Percentiles rank a stretch among this genome's conserved stretches.
phyloP scores from a whole-genome alignment of 1,284 basidiomycete genomes.

The Xanthoconium separans region DNA sequence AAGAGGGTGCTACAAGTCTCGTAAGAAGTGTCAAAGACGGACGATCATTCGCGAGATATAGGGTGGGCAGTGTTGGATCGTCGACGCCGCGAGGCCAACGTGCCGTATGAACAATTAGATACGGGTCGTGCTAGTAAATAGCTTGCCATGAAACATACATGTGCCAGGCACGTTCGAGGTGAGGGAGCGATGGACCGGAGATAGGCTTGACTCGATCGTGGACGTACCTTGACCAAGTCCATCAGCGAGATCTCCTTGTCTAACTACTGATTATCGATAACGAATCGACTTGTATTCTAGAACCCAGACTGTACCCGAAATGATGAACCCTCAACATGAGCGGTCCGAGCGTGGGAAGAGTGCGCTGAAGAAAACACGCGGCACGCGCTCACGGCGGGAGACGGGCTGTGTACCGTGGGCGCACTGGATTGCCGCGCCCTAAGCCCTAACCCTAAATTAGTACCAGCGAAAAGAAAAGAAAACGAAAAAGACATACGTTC shows the following conservation, averaged over 20 bases:
- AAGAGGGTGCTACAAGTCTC: conserved; percentile 5
- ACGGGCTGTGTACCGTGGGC: conserved; percentile 16
- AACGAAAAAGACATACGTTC: too few relatives aligned
- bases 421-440: conserved; percentile 12
- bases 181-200: conserved; percentile 1
- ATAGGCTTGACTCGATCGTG: not conserved
- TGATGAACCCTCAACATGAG: not conserved
- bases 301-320: not conserved
- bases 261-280: conserved; percentile 16
- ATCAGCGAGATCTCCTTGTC: not conserved
- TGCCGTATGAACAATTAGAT: not conserved
- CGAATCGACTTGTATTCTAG: conserved; percentile 5
- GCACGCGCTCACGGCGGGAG: conserved; percentile 17
- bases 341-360: conserved; percentile 9
- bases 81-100: conserved; percentile 12
- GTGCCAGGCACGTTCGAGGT: conserved; percentile 14
- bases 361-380: conserved; percentile 27
- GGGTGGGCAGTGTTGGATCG: conserved; percentile 12
- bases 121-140: too few relatives aligned
- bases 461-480: not conserved
- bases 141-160: not conserved
- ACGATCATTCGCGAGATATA: conserved; percentile 14
- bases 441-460: conserved; percentile 30
- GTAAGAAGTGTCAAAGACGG: conserved; percentile 9
- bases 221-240: not conserved